These are phyloP conservation scores for Fusarium ambrosium DNA, from an alignment of 2,329 filamentous ascomycete species.

Conservation along the genomic window DNA sequence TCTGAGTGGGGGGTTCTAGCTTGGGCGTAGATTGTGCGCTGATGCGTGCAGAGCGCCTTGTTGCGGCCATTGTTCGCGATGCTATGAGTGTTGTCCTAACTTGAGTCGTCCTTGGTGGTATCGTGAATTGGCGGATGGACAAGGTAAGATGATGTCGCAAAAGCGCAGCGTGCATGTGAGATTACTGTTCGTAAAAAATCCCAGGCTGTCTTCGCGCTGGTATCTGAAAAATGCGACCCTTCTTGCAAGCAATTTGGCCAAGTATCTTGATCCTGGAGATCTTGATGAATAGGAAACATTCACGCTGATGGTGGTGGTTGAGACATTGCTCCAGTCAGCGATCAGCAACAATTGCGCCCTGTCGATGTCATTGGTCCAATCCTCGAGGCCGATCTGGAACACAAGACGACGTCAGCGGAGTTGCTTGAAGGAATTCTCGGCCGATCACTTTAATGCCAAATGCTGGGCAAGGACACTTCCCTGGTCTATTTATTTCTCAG, in stretches of 20 bases:
- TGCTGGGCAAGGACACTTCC: neutral
- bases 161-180: constrained; percentile 30
- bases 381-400: neutral
- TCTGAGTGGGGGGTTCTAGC: constrained; percentile 34
- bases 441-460: neutral
- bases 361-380: constrained; percentile 26
- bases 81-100: constrained; percentile 21
- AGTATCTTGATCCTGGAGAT: constrained; percentile 6
- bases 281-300: constrained; percentile 12
- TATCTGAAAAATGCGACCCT: neutral
- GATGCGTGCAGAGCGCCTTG: constrained; percentile 59
- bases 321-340: neutral
- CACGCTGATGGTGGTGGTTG: constrained; percentile 18
- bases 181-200: neutral
- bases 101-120: neutral
- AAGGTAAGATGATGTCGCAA: constrained; percentile 11
- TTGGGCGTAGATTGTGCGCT: constrained; percentile 43
- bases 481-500: neutral
- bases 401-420: constrained; percentile 20
- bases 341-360: constrained; percentile 13
- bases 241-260: neutral
- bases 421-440: neutral
- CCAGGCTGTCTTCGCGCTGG: neutral
- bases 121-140: constrained; percentile 24
- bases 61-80: constrained; percentile 48